Evolutionary conservation across 192 early-diverging fungal genomes (phyloP), one percentile per base, ranked within the genome.

Genomic region (Rhizoclosmatium sp.): DNA sequence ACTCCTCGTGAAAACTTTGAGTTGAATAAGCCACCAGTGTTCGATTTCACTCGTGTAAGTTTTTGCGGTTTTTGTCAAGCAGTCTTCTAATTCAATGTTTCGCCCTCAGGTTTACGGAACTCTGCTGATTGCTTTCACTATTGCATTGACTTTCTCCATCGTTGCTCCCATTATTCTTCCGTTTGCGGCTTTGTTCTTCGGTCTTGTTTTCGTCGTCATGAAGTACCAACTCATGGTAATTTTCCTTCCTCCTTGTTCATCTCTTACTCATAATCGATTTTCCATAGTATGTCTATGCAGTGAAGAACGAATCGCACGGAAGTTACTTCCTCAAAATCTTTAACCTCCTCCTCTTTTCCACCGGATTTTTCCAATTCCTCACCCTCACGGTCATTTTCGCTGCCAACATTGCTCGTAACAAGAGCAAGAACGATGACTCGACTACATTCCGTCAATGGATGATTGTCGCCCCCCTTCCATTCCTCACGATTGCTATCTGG

Each of bases 271-370:
- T 41, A 65, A 56, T 56, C 54, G 54, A 9, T n/a, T 39, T 45
- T 47, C n/a, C 56, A 16, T 41, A 76, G 47, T 88, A 87, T 59
- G 85, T 88, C 10, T 85, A 85, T 59, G 85, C 87, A 65, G 84
- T 82, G 49, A 77, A 78, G 60, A 47, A 74, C 16, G 87, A 88
- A 64, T 80, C 80, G 1, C 76, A 82, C 39, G 87, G 87, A 16
- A 45, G 59, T 2, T 87, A 86, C 83, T 83, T 69, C 41, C 64
- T 81, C 60, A 82, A 83, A 42, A 78, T 88, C 39, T 88, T 87
- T 71, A 79, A 75, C 42, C 47, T 87, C 16, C 41, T 85, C 2
- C 75, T 76, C 45, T 67, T 85, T 4, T 79, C 70, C 10, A 61
- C 84, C 10, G 76, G 54, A 51, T 54, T 79, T 31, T 85, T 78